Base-by-base conservation (phyloP, 2,329 filamentous ascomycete species). In the Talaromyces piceae region DNA sequence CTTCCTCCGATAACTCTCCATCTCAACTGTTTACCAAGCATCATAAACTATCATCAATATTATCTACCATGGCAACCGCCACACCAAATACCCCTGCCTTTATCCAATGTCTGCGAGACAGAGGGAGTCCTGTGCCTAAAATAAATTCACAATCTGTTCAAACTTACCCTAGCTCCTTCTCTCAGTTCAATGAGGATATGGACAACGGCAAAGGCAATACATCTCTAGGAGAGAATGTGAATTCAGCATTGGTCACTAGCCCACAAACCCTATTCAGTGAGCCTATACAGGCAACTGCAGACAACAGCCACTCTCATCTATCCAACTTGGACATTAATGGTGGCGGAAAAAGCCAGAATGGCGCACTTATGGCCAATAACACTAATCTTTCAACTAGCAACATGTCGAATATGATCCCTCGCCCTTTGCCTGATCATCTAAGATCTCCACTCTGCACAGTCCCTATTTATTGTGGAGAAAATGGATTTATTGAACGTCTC, bases 371-470 rank as follows among this genome's bases (percentile, higher is more conserved):
- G 7, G 12, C 8, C 39, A 3, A 16, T 9, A 12, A 2, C 12
- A 12, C 23, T 12, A 16, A 25, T 25, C 39, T 43, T 13, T 23
- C 23, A 12, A 5, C 13, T 43, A 13, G 20, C 23, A 22, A 11
- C 39, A 25, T 25, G 23, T 3, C 25, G 3, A 37, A 37, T 16
- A 3, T 22, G 11, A 43, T 20, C 22, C 27, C 45, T 37, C 27
- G 27, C 7, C 27, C 31, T 16, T 43, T 49, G 20, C 46, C 23
- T 31, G 11, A 4, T 4, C 46, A 45, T 25, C 48, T 53, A 4
- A 16, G 52, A 45, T 63, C 62, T 2, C 64, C 61, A 3, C 51
- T 66, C 8, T 54, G 48, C 7, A 63, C 57, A 7, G 53, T 66
- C 22, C 63, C 64, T 2, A 56, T 66, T 8, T 67, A 61, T 48